Evolutionary conservation across 441 rosid genomes (phyloP), one percentile per base, ranked within the genome.

Genomic region (Bocquillonia castaneifolia): DNA sequence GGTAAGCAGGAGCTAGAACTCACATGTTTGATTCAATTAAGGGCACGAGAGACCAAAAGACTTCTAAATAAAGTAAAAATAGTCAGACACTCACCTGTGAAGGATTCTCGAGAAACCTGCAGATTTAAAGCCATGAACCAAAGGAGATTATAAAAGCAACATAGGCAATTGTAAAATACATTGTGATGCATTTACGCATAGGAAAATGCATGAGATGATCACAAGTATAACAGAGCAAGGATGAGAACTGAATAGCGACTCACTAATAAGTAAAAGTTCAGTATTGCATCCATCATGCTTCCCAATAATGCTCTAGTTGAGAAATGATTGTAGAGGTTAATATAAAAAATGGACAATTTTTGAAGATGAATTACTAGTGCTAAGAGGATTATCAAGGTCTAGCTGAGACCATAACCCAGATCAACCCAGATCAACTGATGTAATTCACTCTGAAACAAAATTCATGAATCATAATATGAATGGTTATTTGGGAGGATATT

Each of bases 101-200:
- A 83, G 70, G 97, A 81, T 85, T 93, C 96, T 68, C 96, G 88
- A 60, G 87, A 66, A 66, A 84, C 86, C 97, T 91, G 86, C 40
- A 74, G 54, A 66, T 75, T 9, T 65, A n/a, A 52, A 72, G 67
- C 54, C 71, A 74, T 12, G 62, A 70, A 72, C 72, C 67, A 74
- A 42, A 47, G 26, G 37, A 20, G 67, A 54, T 20, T 34, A 76
- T 42, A 53, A 54, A 36, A 67, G 65, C n/a, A 58, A 22, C 34
- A 64, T 3, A 70, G 67, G 17, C 39, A 36, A 62, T 58, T 9
- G 12, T 48, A 67, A 28, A 68, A n/a, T 20, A 68, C 10, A 23
- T 18, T 10, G 0, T 22, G 17, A 65, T 34, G 37, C 29, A 32
- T n/a, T 64, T 15, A 42, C 10, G 39, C 15, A 12, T 8, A 10